Percentiles rank a stretch among this genome's conserved stretches.
Conservation (phyloP, 1,284 basidiomycete species). For the Schizophyllum commune region DNA sequence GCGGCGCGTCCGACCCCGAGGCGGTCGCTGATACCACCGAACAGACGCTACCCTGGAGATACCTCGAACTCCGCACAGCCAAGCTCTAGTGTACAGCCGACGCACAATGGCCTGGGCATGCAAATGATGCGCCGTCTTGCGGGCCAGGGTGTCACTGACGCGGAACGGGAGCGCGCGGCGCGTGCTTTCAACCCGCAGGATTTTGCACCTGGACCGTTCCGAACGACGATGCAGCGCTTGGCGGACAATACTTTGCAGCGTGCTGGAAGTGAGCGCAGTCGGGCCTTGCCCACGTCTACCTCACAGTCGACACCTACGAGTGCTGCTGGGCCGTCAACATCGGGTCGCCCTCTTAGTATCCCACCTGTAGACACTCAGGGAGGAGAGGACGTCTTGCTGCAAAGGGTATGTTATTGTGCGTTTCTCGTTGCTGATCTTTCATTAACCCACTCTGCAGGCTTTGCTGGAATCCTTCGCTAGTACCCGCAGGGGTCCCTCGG, state of each 20-base stretch:
- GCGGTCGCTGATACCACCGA: too few relatives aligned
- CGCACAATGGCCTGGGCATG: too few relatives aligned
- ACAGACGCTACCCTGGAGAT: too few relatives aligned
- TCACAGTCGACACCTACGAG: neutral
- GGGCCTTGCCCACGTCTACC: neutral
- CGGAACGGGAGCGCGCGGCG: too few relatives aligned
- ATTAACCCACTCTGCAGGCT: neutral
- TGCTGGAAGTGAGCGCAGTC: neutral
- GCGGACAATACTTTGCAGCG: neutral
- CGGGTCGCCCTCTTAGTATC: neutral
- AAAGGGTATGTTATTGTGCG: neutral
- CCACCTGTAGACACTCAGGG: neutral
- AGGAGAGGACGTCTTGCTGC: neutral
- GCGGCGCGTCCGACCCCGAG: too few relatives aligned
- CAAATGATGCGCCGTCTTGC: too few relatives aligned
- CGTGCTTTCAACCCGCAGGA: too few relatives aligned
- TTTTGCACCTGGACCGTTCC: neutral
- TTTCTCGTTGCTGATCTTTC: neutral
- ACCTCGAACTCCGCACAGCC: too few relatives aligned
- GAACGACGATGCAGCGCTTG: neutral
- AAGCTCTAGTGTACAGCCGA: too few relatives aligned
- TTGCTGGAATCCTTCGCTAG: neutral
- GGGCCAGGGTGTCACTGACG: too few relatives aligned
- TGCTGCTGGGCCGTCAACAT: neutral
- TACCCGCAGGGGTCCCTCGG: neutral